These are phyloP conservation scores for Suillus discolor DNA, from an alignment of 768 basidiomycete genomes.

Conservation along the genomic window DNA sequence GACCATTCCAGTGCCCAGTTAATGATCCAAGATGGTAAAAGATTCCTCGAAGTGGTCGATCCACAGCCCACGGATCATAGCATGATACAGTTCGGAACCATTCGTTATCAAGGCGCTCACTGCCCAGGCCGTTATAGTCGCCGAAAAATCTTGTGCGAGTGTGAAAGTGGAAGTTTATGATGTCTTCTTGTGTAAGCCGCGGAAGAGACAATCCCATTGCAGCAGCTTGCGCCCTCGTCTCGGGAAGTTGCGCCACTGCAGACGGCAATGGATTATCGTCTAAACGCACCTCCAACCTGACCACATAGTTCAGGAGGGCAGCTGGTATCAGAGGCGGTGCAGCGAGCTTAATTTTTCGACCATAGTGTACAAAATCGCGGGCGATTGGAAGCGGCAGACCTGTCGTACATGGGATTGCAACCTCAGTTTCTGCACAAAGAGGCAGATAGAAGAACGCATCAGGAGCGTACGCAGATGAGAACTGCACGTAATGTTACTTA, in stretches of 20 bases:
- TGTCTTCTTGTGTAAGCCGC: slow-evolving; percentile 40
- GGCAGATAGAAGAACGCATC: slow-evolving; percentile 48
- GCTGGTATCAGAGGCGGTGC: slow-evolving; percentile 44
- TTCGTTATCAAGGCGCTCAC: slow-evolving; percentile 44
- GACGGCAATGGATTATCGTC: slow-evolving; percentile 29
- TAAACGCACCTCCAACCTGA: slow-evolving; percentile 41
- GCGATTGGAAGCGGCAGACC: slow-evolving; percentile 33
- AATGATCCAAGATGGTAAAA: slow-evolving; percentile 48
- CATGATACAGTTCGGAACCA: slow-evolving; percentile 52
- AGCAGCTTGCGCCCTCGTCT: slow-evolving; percentile 37
- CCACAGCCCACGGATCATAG: slow-evolving; percentile 37
- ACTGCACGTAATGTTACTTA: slow-evolving; percentile 30
- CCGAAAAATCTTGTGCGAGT: slow-evolving; percentile 38
- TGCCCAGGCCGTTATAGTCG: slow-evolving; percentile 22
- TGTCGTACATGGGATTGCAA: slow-evolving; percentile 12
- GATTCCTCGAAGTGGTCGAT: slow-evolving; percentile 41
- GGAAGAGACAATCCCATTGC: slow-evolving; percentile 32
- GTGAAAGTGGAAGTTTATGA: slow-evolving; percentile 38
- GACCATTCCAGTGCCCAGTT: slow-evolving; percentile 49
- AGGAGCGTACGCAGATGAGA: slow-evolving; percentile 44
- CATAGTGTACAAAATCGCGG: slow-evolving; percentile 42
- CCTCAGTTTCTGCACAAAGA: slow-evolving; percentile 31
- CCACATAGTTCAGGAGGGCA: slow-evolving; percentile 39
- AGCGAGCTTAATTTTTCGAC: slow-evolving; percentile 41
- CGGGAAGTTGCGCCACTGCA: slow-evolving; percentile 29